Evolutionary conservation across 805 yeast species (phyloP).

Genomic region (Hanseniaspora vineae): DNA sequence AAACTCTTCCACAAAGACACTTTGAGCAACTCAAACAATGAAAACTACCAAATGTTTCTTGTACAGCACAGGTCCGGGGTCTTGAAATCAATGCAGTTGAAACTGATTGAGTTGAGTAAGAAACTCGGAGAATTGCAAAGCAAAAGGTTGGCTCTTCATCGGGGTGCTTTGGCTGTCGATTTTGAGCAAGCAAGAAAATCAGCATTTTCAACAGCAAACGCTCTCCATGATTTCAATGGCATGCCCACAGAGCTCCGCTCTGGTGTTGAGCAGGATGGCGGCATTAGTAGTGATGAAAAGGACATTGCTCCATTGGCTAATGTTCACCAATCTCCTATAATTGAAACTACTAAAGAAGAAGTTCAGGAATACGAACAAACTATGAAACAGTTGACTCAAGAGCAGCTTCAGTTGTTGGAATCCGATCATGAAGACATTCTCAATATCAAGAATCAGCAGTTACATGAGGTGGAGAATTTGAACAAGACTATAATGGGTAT

Average conservation of each 20-base stretch:
- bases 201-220: neutral
- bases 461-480: slow-evolving; percentile 45
- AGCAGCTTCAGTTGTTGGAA: slow-evolving; percentile 45
- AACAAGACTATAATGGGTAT: slow-evolving; percentile 60
- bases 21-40: slow-evolving; percentile 25
- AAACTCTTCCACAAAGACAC: slow-evolving; percentile 12
- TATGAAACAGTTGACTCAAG: slow-evolving; percentile 27
- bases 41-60: slow-evolving; percentile 26
- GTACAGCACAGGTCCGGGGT: slow-evolving; percentile 36
- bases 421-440: slow-evolving; percentile 46
- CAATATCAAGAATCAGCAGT: slow-evolving; percentile 43
- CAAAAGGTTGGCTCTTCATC: slow-evolving; percentile 31
- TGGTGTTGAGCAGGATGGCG: slow-evolving; percentile 11
- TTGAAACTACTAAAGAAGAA: slow-evolving; percentile 19
- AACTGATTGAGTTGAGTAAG: slow-evolving; percentile 30
- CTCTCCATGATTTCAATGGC: neutral
- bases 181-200: slow-evolving; percentile 7
- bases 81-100: slow-evolving; percentile 33
- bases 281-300: too few species aligned
- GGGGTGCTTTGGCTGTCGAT: slow-evolving; percentile 24
- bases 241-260: slow-evolving; percentile 9
- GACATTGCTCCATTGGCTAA: slow-evolving; percentile 12
- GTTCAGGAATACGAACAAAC: slow-evolving; percentile 26
- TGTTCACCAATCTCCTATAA: slow-evolving; percentile 13
- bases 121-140: slow-evolving; percentile 37